A percentile compares a stretch with the other conserved stretches of the same genome.
These are phyloP conservation scores for Chaetomium olivaceum DNA, from an alignment of 2,329 filamentous ascomycete genomes.

Conservation along the genomic window DNA sequence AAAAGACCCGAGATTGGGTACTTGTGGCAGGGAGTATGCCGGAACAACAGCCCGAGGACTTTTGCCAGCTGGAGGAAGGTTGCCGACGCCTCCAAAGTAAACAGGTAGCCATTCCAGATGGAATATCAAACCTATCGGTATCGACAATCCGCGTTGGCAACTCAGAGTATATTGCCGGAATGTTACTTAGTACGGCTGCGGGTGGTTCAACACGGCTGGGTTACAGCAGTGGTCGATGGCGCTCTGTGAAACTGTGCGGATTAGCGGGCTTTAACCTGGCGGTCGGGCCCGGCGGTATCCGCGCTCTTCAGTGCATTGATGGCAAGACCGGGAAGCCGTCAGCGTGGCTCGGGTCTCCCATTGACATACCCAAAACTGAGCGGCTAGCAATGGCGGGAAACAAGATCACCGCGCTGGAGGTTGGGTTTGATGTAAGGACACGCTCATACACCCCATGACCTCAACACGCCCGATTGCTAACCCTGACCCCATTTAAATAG, in stretches of 20 bases:
- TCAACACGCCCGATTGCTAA: background rate
- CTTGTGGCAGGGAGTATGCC: background rate
- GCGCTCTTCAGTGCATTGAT: slow-evolving; percentile 10
- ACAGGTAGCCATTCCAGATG: background rate
- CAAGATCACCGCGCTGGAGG: background rate
- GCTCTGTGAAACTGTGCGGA: background rate
- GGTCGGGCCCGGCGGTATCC: slow-evolving; percentile 5
- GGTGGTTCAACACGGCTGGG: too few species aligned
- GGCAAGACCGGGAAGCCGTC: background rate
- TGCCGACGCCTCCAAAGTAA: background rate
- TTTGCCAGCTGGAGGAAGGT: background rate
- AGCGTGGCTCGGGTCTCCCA: slow-evolving; percentile 4
- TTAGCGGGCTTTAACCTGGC: background rate
- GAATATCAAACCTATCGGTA: background rate
- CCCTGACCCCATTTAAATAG: background rate
- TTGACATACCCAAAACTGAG: slow-evolving; percentile 5
- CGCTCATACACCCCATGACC: background rate
- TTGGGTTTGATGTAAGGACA: slow-evolving; percentile 4
- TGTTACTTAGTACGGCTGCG: too few species aligned
- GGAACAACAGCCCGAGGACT: background rate
- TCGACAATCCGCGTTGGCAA: background rate
- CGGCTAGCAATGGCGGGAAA: background rate
- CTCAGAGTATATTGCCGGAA: background rate
- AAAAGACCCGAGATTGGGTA: background rate
- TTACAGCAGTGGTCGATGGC: background rate